Conservation (phyloP, 2,329 filamentous ascomycete species). For the Westerdykella ornata region DNA sequence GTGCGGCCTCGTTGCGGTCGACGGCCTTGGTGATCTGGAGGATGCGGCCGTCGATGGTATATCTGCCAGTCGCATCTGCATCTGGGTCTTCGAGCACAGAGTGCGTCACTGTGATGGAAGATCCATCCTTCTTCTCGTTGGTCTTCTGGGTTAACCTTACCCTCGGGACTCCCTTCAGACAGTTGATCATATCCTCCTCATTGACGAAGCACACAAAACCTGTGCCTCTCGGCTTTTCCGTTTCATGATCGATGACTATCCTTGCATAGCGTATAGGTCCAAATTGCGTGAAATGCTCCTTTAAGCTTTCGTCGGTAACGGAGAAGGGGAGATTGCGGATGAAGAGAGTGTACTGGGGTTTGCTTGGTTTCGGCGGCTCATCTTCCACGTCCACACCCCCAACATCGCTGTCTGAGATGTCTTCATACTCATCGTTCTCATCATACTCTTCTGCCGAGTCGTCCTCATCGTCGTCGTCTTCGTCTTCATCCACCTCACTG, state of each 20-base stretch:
- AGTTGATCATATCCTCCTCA: conserved; percentile 65
- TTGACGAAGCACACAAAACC: conserved; percentile 92
- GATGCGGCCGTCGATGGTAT: conserved; percentile 84
- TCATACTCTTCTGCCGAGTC: conserved; percentile 37
- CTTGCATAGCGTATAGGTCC: conserved; percentile 85
- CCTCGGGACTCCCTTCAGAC: conserved; percentile 65
- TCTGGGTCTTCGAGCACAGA: conserved; percentile 85
- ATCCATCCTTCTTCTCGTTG: conserved; percentile 30
- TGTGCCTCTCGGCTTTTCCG: conserved; percentile 81
- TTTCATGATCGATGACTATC: conserved; percentile 79
- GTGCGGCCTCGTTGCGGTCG: conserved; percentile 69
- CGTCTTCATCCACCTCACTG: conserved; percentile 37
- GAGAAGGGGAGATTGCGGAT: conserved; percentile 92
- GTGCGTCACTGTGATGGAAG: conserved; percentile 41
- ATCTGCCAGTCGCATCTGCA: conserved; percentile 72
- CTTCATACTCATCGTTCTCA: conserved; percentile 36
- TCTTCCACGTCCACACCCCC: conserved; percentile 28
- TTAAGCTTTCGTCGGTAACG: conserved; percentile 71
- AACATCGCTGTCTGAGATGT: conserved; percentile 41
- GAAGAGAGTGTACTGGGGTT: conserved; percentile 76
- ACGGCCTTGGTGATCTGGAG: conserved; percentile 81
- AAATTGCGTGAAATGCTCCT: conserved; percentile 81
- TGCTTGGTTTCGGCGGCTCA: conserved; percentile 29
- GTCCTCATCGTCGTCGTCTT: conserved; percentile 30
- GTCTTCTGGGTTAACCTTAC: conserved; percentile 35